Evolutionary conservation across 345 rosid species (phyloP).

Genomic region (Brassica napus): Da-Ae NC_063446.1:40041501-40042000

Average conservation of each 20-base stretch:
- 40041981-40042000: too few relatives aligned
- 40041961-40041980: too few relatives aligned
- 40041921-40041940: too few relatives aligned
- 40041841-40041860: too few relatives aligned
- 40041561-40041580: constrained; percentile 49
- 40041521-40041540: constrained; percentile 51
- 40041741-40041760: constrained; percentile 44
- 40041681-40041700: constrained; percentile 90
- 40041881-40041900: too few relatives aligned
- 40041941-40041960: too few relatives aligned
- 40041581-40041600: constrained; percentile 37
- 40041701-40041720: constrained; percentile 82
- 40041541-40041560: constrained; percentile 44
- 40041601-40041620: constrained; percentile 32
- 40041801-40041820: not conserved
- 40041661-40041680: constrained; percentile 75
- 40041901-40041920: too few relatives aligned
- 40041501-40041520: constrained; percentile 48
- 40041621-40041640: constrained; percentile 77
- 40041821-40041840: not conserved
- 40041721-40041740: constrained; percentile 73
- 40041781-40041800: not conserved
- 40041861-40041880: too few relatives aligned
- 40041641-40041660: constrained; percentile 96
- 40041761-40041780: constrained; percentile 7